Conservation (phyloP, 164 flowering plant genomes). For the Liquidambar formosana region DNA sequence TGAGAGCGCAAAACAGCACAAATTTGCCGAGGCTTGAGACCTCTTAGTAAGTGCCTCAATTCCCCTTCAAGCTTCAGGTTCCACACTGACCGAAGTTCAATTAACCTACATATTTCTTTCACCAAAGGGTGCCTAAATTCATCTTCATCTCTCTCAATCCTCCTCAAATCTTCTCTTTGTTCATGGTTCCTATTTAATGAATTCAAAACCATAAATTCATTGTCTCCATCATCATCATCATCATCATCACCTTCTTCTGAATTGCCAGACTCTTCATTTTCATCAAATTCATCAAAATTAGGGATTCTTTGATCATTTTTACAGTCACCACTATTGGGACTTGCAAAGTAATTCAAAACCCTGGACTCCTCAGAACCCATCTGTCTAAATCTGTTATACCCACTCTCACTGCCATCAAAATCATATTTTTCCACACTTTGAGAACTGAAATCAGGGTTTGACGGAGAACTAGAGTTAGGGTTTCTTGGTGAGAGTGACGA, state of each 20-base stretch:
- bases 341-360: slow-evolving; percentile 23
- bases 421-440: slow-evolving; percentile 8
- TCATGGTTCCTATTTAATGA: slow-evolving; percentile 18
- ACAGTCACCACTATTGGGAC: background rate
- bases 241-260: slow-evolving; percentile 21
- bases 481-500: slow-evolving; percentile 29
- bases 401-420: slow-evolving; percentile 14
- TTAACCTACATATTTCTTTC: slow-evolving; percentile 66
- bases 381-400: slow-evolving; percentile 11
- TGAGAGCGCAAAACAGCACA: slow-evolving; percentile 72
- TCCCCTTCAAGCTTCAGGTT: slow-evolving; percentile 64
- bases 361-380: slow-evolving; percentile 15
- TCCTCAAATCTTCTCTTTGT: slow-evolving; percentile 21
- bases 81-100: slow-evolving; percentile 58
- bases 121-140: slow-evolving; percentile 72
- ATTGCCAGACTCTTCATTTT: slow-evolving; percentile 3
- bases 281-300: slow-evolving; percentile 23
- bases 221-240: slow-evolving; percentile 36
- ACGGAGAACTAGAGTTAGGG: slow-evolving; percentile 6
- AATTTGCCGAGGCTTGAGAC: slow-evolving; percentile 78
- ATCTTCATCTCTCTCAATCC: slow-evolving; percentile 41
- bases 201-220: slow-evolving; percentile 41
- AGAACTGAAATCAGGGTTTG: background rate
- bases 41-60: slow-evolving; percentile 62
- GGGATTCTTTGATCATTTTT: background rate